These are phyloP conservation scores for Mycocentrospora acerina DNA, from an alignment of 2,329 filamentous ascomycete species.

Conservation along the genomic window DNA sequence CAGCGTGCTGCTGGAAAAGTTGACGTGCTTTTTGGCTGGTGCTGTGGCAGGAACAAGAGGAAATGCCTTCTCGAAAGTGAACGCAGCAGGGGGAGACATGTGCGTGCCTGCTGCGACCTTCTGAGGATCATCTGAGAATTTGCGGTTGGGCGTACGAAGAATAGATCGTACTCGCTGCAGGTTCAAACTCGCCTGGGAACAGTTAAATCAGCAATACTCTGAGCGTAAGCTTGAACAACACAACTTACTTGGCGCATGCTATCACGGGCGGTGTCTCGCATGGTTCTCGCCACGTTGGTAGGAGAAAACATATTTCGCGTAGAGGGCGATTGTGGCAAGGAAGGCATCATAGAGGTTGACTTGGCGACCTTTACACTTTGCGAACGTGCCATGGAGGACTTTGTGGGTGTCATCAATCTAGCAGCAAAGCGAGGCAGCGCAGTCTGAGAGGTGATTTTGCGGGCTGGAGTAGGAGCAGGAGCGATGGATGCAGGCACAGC, in stretches of 20 bases:
- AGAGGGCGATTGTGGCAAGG: conserved; percentile 53
- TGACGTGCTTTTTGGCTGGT: conserved; percentile 75
- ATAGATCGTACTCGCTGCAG: conserved; percentile 64
- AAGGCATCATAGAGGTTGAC: conserved; percentile 55
- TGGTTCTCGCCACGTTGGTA: conserved; percentile 30
- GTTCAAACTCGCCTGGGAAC: conserved; percentile 41
- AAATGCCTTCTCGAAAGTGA: conserved; percentile 54
- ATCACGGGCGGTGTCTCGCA: conserved; percentile 42
- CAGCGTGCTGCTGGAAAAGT: conserved; percentile 74
- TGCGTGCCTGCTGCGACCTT: conserved; percentile 65
- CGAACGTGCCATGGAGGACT: conserved; percentile 67
- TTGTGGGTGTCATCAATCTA: conserved; percentile 73
- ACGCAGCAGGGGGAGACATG: conserved; percentile 44
- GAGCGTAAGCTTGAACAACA: neutral
- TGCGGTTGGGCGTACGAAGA: conserved; percentile 59
- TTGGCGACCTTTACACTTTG: conserved; percentile 53
- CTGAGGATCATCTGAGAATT: conserved; percentile 60
- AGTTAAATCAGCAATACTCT: conserved; percentile 1
- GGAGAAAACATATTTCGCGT: conserved; percentile 52
- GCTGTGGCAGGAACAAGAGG: conserved; percentile 63
- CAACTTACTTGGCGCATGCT: conserved; percentile 32
- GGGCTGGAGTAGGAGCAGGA: conserved; percentile 23
- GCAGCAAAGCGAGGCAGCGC: conserved; percentile 52
- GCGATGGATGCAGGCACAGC: conserved; percentile 8
- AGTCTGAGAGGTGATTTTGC: conserved; percentile 36